Evolutionary conservation across 2,329 filamentous ascomycete genomes (phyloP).

Genomic region (Hymenoscyphus linearis): DNA sequence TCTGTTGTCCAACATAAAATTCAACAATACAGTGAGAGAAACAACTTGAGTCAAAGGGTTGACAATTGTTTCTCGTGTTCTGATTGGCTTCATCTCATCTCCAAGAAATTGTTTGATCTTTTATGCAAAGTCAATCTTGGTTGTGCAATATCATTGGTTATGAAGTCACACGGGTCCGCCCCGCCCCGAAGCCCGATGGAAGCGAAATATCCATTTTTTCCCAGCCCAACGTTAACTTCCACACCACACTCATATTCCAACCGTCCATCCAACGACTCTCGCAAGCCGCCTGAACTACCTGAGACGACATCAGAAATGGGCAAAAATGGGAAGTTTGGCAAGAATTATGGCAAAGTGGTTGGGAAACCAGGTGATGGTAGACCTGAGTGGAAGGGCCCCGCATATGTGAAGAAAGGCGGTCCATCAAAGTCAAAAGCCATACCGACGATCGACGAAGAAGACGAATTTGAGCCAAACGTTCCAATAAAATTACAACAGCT

Average conservation of each 20-base stretch:
- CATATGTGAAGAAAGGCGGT: conserved; percentile 22
- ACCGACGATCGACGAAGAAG: conserved; percentile 4
- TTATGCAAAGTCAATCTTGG: not conserved
- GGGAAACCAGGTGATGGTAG: conserved; percentile 16
- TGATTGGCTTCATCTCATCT: too few relatives aligned
- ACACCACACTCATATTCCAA: not conserved
- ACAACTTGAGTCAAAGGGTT: too few relatives aligned
- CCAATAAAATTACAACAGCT: conserved; percentile 58
- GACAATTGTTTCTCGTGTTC: too few relatives aligned
- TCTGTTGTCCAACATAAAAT: too few relatives aligned
- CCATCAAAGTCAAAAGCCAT: conserved; percentile 13
- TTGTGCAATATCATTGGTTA: not conserved
- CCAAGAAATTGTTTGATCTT: too few relatives aligned
- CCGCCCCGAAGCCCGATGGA: not conserved
- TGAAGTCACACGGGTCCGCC: not conserved
- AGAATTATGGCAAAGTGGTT: conserved; percentile 25
- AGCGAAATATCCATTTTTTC: not conserved
- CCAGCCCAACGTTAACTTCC: not conserved
- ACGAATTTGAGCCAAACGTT: conserved; percentile 25
- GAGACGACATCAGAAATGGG: conserved; percentile 20
- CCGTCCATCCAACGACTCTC: not conserved
- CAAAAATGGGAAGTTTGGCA: conserved; percentile 23
- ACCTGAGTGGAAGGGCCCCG: conserved; percentile 28
- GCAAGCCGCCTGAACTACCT: not conserved
- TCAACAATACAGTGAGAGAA: too few relatives aligned